Evolutionary conservation across 768 basidiomycete genomes (phyloP), one percentile per base, ranked within the genome.

Genomic region (Daedaleopsis nitida): DNA sequence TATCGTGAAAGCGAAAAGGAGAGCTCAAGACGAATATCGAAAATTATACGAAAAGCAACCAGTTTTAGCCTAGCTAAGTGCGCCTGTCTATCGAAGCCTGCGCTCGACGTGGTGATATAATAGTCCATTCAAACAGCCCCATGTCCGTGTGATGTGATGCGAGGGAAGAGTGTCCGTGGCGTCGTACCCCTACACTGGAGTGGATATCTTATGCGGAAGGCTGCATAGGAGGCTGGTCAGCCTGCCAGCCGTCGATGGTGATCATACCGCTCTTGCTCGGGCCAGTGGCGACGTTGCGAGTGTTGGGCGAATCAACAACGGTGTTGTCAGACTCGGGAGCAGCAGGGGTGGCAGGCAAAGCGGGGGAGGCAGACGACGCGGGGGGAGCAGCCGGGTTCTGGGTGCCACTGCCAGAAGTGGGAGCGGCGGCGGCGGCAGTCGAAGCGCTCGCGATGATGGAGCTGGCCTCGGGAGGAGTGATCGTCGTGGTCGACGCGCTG

Each of bases 201-300:
- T 32, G 27, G 27, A 32, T 9, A 43, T n/a, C 12, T 12, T 35
- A 35, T 32, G 52, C 27, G 7, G 27, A 32, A 32, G 27, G 27
- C 4, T 3, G 3, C 27, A 32, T 32, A 32, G 27, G 27, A 7
- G 27, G 27, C 27, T 32, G 27, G 27, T 32, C 27, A 32, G 27
- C 56, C 37, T 51, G 27, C 80, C 83, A 79, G 14, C 86, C 86
- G 50, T 78, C 70, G 54, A 85, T 80, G 59, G 72, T 76, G 57
- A 81, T 71, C 35, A 69, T 64, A 27, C 80, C 81, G 63, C 80
- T 78, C 12, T 76, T 57, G 39, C 77, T 73, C 34, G 68, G 66
- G 58, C 84, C 85, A 13, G 74, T 78, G 68, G 69, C 72, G 39
- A 71, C 62, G 70, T 81, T 80, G 50, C 80, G 81, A 39, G 72